Base-by-base conservation (phyloP, 1,139 yeast species). In the Blastobotrys elegans region DNA sequence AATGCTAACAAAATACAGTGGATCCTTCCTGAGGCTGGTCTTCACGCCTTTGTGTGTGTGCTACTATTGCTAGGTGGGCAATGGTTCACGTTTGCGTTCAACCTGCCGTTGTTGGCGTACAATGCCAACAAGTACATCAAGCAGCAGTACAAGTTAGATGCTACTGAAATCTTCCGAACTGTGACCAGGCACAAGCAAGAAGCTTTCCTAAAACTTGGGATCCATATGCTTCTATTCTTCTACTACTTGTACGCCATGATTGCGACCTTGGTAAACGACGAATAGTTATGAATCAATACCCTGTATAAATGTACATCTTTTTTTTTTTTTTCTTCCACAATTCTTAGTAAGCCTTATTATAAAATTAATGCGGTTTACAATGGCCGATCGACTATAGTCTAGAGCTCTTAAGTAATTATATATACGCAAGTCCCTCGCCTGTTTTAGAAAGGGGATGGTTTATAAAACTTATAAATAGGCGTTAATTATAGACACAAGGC, bases 91-190 rank as follows among this genome's bases (percentile, higher is more conserved):
- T 82, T 89, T 67, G 71, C 88, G 62, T 67, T 89, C 63, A 86
- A 86, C 67, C 70, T 82, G 56, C 96, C 96, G 44, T 71, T 89
- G 55, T 70, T 85, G 53, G 90, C 87, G 32, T 87, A 74, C 73
- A 89, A 89, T 65, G 80, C 74, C 53, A 83, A 83, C 71, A 86
- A 86, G 69, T 73, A 77, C 61, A 72, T 77, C 61, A 64, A 78
- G 63, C 79, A 79, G 62, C 85, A 85, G 67, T 88, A 86, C 66
- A 72, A 84, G 58, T 79, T 88, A 67, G 97, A 89, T 67, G 96
- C 97, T 50, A 89, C 97, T 44, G 96, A 88, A 69, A 89, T 89
- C 61, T 89, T 89, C 73, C 82, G 96, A 74, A 89, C 96, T 44
- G 79, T 89, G 62, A 78, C 85, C 57, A 83, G 82, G 64, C 92